Evolutionary conservation across 768 basidiomycete species (phyloP), one percentile per base, ranked within the genome.

Genomic region (Leccinum broughii): DNA sequence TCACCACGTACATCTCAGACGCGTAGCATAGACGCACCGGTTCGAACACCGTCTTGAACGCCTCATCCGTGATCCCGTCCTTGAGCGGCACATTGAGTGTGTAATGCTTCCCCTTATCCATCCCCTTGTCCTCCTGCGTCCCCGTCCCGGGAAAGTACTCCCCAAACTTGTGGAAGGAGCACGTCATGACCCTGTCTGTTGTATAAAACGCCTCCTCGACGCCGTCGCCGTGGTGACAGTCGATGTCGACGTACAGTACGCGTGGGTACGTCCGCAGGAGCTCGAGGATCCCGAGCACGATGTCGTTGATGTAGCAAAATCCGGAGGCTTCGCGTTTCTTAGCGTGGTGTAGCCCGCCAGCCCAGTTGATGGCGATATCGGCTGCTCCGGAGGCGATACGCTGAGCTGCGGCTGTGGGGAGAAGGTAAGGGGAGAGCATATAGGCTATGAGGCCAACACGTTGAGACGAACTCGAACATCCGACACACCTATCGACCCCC

Each of bases 191-290:
- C 54, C 97, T 82, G 72, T 98, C 93, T 4, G 93, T 96, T 37
- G 92, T 95, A 73, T 97, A 98, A 78, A 98, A 98, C 3, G 96
- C 97, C 71, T 98, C 97, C 68, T 99, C 97, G 35, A 98, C 96
- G 14, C 96, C 96, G 71, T 98, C 97, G 17, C 97, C 96, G 73
- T 99, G 97, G 72, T 98, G 97, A 54, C 94, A 94, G 75, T 98
- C 97, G 60, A 98, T 95, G 76, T 99, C 96, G 74, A 99, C 89
- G 72, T 99, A 98, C 32, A 99, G 78, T 15, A 99, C 96, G 56
- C 97, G 88, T 3, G 92, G 82, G 69, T 86, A 86, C 57, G 80
- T 85, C 65, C 95, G 85, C n/a, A 96, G 78, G 8, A 99, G 86
- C 73, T 97, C 96, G 52, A 99, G 82, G 41, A 97, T 96, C 49